These are phyloP conservation scores for Termitomyces sp. DNA, from an alignment of 768 basidiomycete genomes.

Conservation along the genomic window DNA sequence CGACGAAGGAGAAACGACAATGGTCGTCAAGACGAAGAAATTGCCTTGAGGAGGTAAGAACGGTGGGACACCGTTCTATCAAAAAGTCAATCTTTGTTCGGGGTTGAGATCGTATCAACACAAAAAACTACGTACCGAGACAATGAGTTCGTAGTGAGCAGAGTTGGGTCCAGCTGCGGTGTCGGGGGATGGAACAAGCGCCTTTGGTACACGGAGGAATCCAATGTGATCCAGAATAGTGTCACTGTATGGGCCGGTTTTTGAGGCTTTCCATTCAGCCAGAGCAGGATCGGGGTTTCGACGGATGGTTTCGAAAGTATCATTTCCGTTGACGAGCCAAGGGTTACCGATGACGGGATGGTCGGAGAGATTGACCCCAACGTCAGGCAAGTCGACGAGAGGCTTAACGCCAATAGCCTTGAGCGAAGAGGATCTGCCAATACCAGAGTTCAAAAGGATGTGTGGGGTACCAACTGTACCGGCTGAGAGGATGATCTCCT, in stretches of 20 bases:
- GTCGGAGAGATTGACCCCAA: constrained; percentile 33
- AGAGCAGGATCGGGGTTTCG: constrained; percentile 11
- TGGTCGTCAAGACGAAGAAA: constrained; percentile 7
- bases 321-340: constrained; percentile 23
- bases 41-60: constrained; percentile 8
- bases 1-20: constrained; percentile 2
- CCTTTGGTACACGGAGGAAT: constrained; percentile 22
- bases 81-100: not conserved
- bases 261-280: constrained; percentile 22
- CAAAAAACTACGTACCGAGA: constrained; percentile 25
- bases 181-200: constrained; percentile 14
- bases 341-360: constrained; percentile 23
- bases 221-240: constrained; percentile 21
- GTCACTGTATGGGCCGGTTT: constrained; percentile 26
- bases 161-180: constrained; percentile 27
- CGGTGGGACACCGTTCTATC: constrained; percentile 6
- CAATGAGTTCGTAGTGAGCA: constrained; percentile 28
- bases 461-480: constrained; percentile 35
- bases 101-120: too few relatives aligned
- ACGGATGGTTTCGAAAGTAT: constrained; percentile 23
- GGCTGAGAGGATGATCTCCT: constrained; percentile 50
- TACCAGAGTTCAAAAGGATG: constrained; percentile 33
- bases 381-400: constrained; percentile 26
- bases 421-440: constrained; percentile 26
- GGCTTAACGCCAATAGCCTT: constrained; percentile 20